These are phyloP conservation scores for Hyaloscypha bicolor DNA, from an alignment of 495 filamentous ascomycete species.

Conservation along the genomic window DNA sequence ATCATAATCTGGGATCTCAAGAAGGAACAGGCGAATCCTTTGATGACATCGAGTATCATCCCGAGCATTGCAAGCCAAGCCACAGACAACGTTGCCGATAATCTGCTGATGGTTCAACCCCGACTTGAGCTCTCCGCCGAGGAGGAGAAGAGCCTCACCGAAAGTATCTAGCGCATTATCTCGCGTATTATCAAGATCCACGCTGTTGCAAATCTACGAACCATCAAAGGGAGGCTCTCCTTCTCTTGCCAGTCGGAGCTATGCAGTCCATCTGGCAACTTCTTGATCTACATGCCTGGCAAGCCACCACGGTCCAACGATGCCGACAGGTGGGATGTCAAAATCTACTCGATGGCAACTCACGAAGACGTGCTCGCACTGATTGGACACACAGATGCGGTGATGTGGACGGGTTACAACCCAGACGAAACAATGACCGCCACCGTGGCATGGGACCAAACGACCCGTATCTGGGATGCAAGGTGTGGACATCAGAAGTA, in stretches of 20 bases:
- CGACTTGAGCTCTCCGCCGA: conserved; percentile 2
- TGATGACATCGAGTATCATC: conserved; percentile 6
- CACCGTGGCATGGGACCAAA: conserved; percentile 39
- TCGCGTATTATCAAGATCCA: conserved; percentile 10
- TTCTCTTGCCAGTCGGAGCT: conserved; percentile 7
- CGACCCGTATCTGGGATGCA: conserved; percentile 36
- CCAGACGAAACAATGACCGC: conserved; percentile 36
- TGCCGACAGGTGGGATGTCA: conserved; percentile 9
- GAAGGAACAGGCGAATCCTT: conserved; percentile 1
- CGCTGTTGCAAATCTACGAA: conserved; percentile 4
- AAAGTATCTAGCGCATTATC: conserved; percentile 8
- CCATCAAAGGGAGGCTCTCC: conserved; percentile 3
- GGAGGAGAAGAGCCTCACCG: conserved; percentile 7
- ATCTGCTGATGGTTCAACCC: conserved; percentile 1
- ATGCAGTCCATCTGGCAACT: conserved; percentile 11
- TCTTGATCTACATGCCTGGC: conserved; percentile 14
- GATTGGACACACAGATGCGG: conserved; percentile 37
- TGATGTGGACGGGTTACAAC: conserved; percentile 38
- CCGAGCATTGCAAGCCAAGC: conserved; percentile 15
- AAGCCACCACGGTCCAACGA: background rate
- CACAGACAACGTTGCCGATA: conserved; percentile 5
- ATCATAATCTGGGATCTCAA: conserved; percentile 19
- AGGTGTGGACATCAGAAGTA: conserved; percentile 30
- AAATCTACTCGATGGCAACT: conserved; percentile 28
- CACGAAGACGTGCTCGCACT: conserved; percentile 16